Evolutionary conservation across 2,329 filamentous ascomycete genomes (phyloP).

Genomic region (Capronia americana): DNA sequence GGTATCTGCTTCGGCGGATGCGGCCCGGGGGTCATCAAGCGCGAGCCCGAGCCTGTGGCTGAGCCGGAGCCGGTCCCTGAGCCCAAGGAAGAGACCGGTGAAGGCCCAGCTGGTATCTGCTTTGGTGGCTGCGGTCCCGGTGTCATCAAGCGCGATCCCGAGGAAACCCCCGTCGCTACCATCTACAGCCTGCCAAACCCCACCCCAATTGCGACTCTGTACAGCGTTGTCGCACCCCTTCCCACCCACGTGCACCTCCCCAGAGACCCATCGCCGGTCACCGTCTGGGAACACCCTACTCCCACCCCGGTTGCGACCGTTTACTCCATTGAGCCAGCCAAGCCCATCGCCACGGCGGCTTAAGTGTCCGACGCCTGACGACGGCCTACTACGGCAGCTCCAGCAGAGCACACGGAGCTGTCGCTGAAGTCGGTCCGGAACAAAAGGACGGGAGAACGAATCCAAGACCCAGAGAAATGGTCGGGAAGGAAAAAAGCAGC

Average conservation of each 20-base stretch:
- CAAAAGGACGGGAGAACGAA: not conserved
- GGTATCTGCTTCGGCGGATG: constrained; percentile 9
- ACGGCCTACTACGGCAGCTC: not conserved
- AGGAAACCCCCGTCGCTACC: constrained; percentile 9
- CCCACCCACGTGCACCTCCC: constrained; percentile 5
- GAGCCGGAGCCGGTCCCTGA: constrained; percentile 4
- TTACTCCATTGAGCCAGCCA: constrained; percentile 1
- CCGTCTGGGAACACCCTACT: constrained; percentile 3
- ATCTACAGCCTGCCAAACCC: constrained; percentile 10
- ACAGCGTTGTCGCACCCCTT: constrained; percentile 7
- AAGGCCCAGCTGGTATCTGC: constrained; percentile 8
- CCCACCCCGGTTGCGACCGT: constrained; percentile 2
- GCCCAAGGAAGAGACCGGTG: not conserved
- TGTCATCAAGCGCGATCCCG: constrained; percentile 6
- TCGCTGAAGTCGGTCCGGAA: not conserved
- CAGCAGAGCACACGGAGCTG: no score
- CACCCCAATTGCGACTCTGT: constrained; percentile 1
- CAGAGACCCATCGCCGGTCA: constrained; percentile 4
- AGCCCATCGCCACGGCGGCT: not conserved
- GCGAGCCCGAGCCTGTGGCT: constrained; percentile 9
- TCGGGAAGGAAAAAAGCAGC: not conserved
- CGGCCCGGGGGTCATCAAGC: constrained; percentile 8
- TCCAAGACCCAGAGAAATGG: not conserved
- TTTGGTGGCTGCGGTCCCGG: constrained; percentile 8
- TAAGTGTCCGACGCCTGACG: not conserved